These are phyloP conservation scores for Begonia masoniana DNA, from an alignment of 306 rosid genomes.

Conservation along the genomic window DNA sequence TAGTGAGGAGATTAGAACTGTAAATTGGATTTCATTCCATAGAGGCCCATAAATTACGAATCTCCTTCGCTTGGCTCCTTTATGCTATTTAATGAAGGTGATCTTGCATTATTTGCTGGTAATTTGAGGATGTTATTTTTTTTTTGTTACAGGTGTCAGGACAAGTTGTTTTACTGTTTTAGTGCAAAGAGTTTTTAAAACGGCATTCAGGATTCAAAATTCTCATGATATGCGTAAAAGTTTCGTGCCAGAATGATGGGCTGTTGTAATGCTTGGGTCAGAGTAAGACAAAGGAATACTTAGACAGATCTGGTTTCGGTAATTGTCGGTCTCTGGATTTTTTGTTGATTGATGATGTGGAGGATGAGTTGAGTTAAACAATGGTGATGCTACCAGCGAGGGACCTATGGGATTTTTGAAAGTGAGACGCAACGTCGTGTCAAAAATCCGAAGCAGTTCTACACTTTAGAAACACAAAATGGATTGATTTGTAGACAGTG, in stretches of 20 bases:
- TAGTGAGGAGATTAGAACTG: no score
- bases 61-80: no score
- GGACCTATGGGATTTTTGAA: constrained; percentile 44
- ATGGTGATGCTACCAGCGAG: constrained; percentile 34
- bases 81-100: no score
- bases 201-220: constrained; percentile 19
- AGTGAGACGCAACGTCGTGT: constrained; percentile 26
- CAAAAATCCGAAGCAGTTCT: constrained; percentile 79
- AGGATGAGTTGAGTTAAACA: constrained; percentile 46
- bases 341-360: constrained; percentile 51
- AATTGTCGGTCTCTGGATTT: constrained; percentile 36
- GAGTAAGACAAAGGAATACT: constrained; percentile 23
- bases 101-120: no score
- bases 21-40: no score
- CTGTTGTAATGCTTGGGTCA: constrained; percentile 84
- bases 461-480: constrained; percentile 39
- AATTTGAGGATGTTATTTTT: not conserved
- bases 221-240: constrained; percentile 50
- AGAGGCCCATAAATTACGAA: no score
- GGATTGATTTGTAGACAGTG: constrained; percentile 76
- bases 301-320: constrained; percentile 18
- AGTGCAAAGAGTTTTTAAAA: constrained; percentile 21
- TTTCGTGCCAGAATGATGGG: constrained; percentile 44
- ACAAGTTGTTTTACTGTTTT: constrained; percentile 18
- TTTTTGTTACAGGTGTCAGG: constrained; percentile 8